phyloP scores from a whole-genome alignment of 2,329 filamentous ascomycete species.

The Aspergillus sp. region DNA sequence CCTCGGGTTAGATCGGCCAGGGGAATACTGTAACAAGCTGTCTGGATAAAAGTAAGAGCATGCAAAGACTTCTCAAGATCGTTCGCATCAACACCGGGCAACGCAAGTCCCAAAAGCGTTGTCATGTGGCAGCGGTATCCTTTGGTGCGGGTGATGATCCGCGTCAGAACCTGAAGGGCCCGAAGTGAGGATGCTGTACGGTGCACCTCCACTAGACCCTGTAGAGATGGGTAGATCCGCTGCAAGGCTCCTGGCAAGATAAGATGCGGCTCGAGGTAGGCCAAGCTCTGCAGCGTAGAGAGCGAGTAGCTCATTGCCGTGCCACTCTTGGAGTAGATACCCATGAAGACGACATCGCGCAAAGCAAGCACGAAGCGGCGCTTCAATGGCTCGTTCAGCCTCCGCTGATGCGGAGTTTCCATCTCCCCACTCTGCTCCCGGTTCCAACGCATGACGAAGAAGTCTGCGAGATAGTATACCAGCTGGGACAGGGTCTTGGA shows the following conservation, averaged over 20 bases:
- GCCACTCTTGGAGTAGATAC: constrained; percentile 90
- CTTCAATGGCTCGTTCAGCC: constrained; percentile 73
- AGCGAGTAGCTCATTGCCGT: constrained; percentile 89
- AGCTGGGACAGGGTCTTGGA: constrained; percentile 84
- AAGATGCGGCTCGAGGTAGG: constrained; percentile 83
- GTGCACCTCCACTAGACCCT: constrained; percentile 94
- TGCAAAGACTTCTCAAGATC: constrained; percentile 95
- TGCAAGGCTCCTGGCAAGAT: constrained; percentile 91
- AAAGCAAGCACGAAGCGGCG: constrained; percentile 82
- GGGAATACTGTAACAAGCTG: constrained; percentile 92
- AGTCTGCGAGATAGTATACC: constrained; percentile 85
- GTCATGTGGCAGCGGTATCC: constrained; percentile 97
- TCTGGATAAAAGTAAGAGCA: constrained; percentile 90
- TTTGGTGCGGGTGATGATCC: constrained; percentile 84
- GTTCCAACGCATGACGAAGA: constrained; percentile 97
- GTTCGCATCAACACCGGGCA: constrained; percentile 96
- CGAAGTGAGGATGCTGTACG: constrained; percentile 89
- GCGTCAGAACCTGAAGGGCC: constrained; percentile 83
- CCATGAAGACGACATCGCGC: constrained; percentile 94
- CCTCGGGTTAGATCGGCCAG: constrained; percentile 74
- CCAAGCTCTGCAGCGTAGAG: constrained; percentile 78
- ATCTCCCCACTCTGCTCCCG: constrained; percentile 88
- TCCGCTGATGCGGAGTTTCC: constrained; percentile 72
- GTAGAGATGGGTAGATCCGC: constrained; percentile 92
- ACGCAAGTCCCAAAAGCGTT: constrained; percentile 79